These are phyloP conservation scores for Physcomitrellopsis africana DNA, from an alignment of 225 moss, liverwort and hornwort genomes.

Conservation along the genomic window DNA sequence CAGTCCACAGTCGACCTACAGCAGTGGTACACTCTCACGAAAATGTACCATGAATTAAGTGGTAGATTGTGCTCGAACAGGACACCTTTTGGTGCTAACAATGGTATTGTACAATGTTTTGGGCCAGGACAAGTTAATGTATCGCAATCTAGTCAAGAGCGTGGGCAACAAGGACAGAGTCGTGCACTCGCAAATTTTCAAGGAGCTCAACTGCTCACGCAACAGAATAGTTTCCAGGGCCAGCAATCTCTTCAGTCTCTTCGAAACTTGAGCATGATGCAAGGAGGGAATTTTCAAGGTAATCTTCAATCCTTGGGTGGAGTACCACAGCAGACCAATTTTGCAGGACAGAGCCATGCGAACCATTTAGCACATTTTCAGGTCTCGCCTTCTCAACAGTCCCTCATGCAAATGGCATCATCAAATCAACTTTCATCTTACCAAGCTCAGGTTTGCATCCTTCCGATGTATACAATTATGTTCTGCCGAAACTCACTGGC, in stretches of 20 bases:
- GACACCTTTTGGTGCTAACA: conserved; percentile 6
- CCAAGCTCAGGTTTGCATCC: conserved; percentile 40
- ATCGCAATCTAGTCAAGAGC: conserved; percentile 40
- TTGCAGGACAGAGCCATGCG: conserved; percentile 35
- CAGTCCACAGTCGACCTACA: conserved; percentile 29
- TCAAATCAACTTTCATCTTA: conserved; percentile 45
- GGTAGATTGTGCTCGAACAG: background rate
- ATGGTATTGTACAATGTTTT: conserved; percentile 5
- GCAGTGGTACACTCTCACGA: conserved; percentile 29
- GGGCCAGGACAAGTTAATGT: conserved; percentile 27
- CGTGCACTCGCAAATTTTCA: conserved; percentile 31
- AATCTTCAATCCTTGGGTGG: conserved; percentile 31
- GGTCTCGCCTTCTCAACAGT: conserved; percentile 42
- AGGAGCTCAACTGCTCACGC: conserved; percentile 30
- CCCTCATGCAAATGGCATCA: conserved; percentile 36
- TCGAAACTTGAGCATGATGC: conserved; percentile 37
- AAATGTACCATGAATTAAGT: background rate
- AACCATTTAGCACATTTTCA: conserved; percentile 42
- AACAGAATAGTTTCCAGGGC: conserved; percentile 34
- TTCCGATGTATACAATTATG: background rate
- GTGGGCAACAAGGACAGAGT: conserved; percentile 34
- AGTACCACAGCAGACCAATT: conserved; percentile 32
- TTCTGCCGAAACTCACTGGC: conserved; percentile 5
- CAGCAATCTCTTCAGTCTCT: conserved; percentile 31
- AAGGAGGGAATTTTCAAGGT: conserved; percentile 33